A percentile compares a stretch with the other conserved stretches of the same genome.
Evolutionary conservation across 2,329 filamentous ascomycete species (phyloP).

Genomic region (Cercospora beticola): DNA sequence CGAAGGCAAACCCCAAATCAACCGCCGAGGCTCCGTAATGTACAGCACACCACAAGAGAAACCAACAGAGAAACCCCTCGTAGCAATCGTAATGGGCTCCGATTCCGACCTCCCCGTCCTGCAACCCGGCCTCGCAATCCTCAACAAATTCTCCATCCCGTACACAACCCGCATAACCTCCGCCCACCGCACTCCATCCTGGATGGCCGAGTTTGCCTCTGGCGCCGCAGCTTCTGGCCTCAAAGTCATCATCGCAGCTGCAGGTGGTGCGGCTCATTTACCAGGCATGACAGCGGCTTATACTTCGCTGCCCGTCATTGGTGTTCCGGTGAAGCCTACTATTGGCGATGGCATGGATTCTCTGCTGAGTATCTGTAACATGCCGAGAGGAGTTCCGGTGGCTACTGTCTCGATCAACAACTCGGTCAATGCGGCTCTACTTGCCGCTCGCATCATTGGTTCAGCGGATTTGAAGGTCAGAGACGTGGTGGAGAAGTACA

Average conservation of each 20-base stretch:
- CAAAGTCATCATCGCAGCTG: slow-evolving; percentile 51
- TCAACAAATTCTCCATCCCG: slow-evolving; percentile 69
- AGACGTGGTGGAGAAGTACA: slow-evolving; percentile 60
- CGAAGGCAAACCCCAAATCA: slow-evolving; percentile 45
- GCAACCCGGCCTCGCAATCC: slow-evolving; percentile 63
- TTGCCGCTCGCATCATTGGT: slow-evolving; percentile 48
- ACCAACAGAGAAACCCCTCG: slow-evolving; percentile 52
- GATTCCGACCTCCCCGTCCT: slow-evolving; percentile 73
- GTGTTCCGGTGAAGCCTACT: slow-evolving; percentile 52
- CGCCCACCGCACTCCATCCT: slow-evolving; percentile 57
- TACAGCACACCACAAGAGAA: slow-evolving; percentile 14
- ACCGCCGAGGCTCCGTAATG: slow-evolving; percentile 29
- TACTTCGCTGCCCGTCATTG: slow-evolving; percentile 53
- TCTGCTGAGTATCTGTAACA: slow-evolving; percentile 53
- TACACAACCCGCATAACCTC: slow-evolving; percentile 75
- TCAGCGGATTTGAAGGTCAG: slow-evolving; percentile 53
- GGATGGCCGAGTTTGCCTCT: slow-evolving; percentile 48
- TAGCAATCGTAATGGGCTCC: slow-evolving; percentile 81
- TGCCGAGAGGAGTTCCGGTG: slow-evolving; percentile 49
- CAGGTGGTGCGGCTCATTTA: slow-evolving; percentile 52
- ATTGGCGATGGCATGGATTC: slow-evolving; percentile 53
- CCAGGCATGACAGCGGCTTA: slow-evolving; percentile 54
- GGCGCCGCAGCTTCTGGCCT: slow-evolving; percentile 41
- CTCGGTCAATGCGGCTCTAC: slow-evolving; percentile 47
- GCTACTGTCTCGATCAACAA: slow-evolving; percentile 50